Percentiles rank a stretch among this genome's conserved stretches.
Evolutionary conservation across 2,329 filamentous ascomycete genomes (phyloP).

Genomic region (Alternaria infectoria): DNA sequence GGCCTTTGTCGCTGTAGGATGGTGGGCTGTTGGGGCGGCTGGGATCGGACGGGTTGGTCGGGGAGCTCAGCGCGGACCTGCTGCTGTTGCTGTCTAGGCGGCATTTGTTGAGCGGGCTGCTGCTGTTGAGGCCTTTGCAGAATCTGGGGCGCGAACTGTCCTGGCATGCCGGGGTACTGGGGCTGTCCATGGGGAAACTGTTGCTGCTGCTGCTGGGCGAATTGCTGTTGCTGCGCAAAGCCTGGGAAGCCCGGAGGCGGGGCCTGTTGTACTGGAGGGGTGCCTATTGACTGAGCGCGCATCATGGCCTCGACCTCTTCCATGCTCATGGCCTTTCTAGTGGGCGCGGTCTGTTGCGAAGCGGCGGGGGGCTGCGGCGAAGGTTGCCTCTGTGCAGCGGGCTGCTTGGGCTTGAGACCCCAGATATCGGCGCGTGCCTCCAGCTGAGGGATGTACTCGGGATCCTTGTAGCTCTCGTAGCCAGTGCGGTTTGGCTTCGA

Average conservation of each 20-base stretch:
- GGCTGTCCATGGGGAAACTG: conserved; percentile 39
- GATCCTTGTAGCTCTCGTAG: conserved; percentile 89
- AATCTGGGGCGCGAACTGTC: conserved; percentile 57
- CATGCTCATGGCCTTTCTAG: conserved; percentile 87
- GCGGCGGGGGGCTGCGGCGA: conserved; percentile 29
- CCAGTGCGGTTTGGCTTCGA: conserved; percentile 74
- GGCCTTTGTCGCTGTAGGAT: conserved; percentile 46
- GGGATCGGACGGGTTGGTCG: conserved; percentile 38
- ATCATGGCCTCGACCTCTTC: conserved; percentile 97
- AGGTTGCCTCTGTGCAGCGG: conserved; percentile 44
- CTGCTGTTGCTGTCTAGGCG: conserved; percentile 46
- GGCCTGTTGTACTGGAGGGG: conserved; percentile 41
- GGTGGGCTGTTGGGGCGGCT: conserved; percentile 40
- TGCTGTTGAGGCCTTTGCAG: conserved; percentile 54
- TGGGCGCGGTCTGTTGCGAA: conserved; percentile 25
- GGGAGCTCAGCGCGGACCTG: conserved; percentile 55
- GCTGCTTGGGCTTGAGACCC: conserved; percentile 73
- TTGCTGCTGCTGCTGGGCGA: conserved; percentile 20
- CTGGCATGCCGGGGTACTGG: conserved; percentile 42
- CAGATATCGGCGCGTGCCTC: conserved; percentile 93
- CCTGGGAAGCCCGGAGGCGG: conserved; percentile 23
- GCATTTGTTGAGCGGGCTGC: conserved; percentile 35
- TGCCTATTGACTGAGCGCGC: conserved; percentile 67
- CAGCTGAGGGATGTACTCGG: conserved; percentile 84
- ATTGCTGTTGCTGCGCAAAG: conserved; percentile 21